Base-by-base conservation (phyloP, 305 asterid species). In the Rubia occidens region DNA sequence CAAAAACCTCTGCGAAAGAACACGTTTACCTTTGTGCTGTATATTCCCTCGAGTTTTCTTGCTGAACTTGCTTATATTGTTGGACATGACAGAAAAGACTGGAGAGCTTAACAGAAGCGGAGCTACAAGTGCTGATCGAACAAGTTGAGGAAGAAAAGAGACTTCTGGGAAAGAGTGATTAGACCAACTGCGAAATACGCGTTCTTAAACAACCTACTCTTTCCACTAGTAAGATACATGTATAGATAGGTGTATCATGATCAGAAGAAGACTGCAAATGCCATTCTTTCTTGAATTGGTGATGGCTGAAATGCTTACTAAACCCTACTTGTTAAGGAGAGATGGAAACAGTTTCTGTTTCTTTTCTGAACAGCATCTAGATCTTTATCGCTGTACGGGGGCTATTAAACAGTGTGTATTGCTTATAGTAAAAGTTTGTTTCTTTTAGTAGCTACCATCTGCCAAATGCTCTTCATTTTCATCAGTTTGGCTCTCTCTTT, bases 111-210 rank as follows among this genome's bases (percentile, higher is more conserved):
- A 93, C 95, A 63, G 92, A 93, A 82, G 96, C 95, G 39, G 98
- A 90, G 83, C 74, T 86, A 47, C 81, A 79, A 79, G 87, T 80
- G 75, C 73, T 93, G 85, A 78, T 88, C n/a, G 90, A 90, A 79
- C 96, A 93, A 76, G 96, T 90, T 51, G 97, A 90, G 82, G 98
- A 93, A 86, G 98, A 90, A 85, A 93, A 90, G 85, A 83, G 77
- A 58, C 81, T 80, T 4, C 71, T 84, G 76, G 79, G 80, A 35
- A 78, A 79, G 53, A 83, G 87, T 0, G 87, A 85, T 61, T 79
- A 89, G 71, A 74, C 80, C 11, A 85, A 83, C 45, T 84, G 71
- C 40, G 13, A 70, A 64, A n/a, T 5, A 20, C 37, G 32, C 8
- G 51, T 58, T 24, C 53, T 66, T 13, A 11, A 53, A 15, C 20